phyloP scores from a whole-genome alignment of 177 flowering plant genomes.

The Vitis hybrid region DNA sequence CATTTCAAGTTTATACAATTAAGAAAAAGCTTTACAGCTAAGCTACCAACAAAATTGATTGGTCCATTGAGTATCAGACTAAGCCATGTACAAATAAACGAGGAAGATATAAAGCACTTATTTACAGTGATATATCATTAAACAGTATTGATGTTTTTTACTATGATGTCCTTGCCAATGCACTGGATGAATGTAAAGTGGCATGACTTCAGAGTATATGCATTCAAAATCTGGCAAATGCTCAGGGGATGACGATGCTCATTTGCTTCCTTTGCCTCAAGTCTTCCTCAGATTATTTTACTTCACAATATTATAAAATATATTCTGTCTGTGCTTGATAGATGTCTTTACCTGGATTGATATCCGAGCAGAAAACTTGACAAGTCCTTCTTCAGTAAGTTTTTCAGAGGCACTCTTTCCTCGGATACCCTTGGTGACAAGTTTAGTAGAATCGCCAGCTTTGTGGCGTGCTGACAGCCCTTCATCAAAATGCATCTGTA shows the following conservation, averaged over 20 bases:
- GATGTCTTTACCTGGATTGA: slow-evolving; percentile 65
- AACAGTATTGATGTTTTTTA: background rate
- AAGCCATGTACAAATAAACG: background rate
- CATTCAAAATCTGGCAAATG: no score
- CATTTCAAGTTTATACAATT: background rate
- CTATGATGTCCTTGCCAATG: background rate
- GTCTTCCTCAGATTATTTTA: no score
- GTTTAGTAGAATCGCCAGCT: slow-evolving; percentile 72
- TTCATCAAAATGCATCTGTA: slow-evolving; percentile 94
- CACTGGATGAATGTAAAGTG: background rate
- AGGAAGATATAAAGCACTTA: background rate
- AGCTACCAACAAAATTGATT: background rate
- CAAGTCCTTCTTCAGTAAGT: slow-evolving; percentile 89
- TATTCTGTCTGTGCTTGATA: background rate
- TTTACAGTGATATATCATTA: background rate
- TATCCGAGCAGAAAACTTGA: slow-evolving; percentile 84
- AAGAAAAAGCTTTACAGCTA: background rate
- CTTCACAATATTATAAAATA: background rate
- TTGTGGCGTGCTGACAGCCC: slow-evolving; percentile 75
- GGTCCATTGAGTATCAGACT: background rate
- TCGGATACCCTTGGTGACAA: slow-evolving; percentile 71
- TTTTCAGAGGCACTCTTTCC: slow-evolving; percentile 91
- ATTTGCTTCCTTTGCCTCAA: no score
- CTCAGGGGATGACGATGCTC: no score
- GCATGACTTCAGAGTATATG: no score